Conservation (phyloP, 2,329 filamentous ascomycete species). For the Cercospora brassicicola region DNA sequence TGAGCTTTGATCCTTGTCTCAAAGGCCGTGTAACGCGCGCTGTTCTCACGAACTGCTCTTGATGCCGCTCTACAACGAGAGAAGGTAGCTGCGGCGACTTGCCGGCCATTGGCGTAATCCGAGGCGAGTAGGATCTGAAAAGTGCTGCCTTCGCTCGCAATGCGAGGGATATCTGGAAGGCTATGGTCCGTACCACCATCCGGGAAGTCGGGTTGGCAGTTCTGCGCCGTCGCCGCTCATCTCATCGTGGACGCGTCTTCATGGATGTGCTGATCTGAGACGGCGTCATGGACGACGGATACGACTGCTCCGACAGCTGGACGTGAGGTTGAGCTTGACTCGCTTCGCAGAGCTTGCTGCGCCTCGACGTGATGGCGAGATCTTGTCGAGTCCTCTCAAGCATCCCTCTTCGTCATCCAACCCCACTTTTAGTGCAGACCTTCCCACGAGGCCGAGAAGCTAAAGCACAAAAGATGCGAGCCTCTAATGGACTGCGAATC, state of each 20-base stretch:
- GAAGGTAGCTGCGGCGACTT: too few species aligned
- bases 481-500: constrained; percentile 10
- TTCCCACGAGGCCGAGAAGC: constrained; percentile 3
- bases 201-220: not conserved
- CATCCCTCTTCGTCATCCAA: constrained; percentile 2
- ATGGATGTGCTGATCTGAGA: not conserved
- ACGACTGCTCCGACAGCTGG: not conserved
- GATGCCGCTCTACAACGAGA: too few species aligned
- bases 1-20: too few species aligned
- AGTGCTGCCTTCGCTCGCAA: not conserved
- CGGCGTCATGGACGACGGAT: not conserved
- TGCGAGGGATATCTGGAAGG: not conserved
- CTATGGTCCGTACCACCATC: too few species aligned
- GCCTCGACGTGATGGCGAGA: not conserved
- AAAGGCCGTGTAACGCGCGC: too few species aligned
- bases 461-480: not conserved
- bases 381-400: not conserved
- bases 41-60: too few species aligned
- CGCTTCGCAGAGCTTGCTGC: not conserved
- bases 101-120: too few species aligned
- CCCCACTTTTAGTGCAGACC: constrained; percentile 1
- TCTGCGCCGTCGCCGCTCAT: not conserved
- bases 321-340: not conserved
- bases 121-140: not conserved
- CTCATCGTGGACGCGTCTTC: not conserved